These are phyloP conservation scores for Parvularia atlantis DNA, from an alignment of 78 protist genomes.

Conservation along the genomic window DNA sequence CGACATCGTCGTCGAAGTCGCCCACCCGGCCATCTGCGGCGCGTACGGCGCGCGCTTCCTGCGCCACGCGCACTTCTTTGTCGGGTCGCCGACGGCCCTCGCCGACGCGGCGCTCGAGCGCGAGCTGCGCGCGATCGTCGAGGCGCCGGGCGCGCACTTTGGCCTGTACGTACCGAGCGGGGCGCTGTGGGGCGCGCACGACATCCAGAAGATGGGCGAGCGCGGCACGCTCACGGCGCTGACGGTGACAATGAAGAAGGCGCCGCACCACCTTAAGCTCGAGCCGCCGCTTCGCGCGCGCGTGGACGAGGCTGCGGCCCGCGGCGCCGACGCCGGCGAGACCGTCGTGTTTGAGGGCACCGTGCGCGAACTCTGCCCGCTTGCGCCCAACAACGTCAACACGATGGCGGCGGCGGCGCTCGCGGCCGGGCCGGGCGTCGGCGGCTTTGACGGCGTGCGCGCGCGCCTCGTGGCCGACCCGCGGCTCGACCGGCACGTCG, in stretches of 20 bases:
- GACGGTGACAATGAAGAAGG: slow-evolving; percentile 36
- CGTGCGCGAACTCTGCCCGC: slow-evolving; percentile 36
- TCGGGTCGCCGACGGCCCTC: slow-evolving; percentile 40
- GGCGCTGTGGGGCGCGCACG: slow-evolving; percentile 47
- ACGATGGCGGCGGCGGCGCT: slow-evolving; percentile 46
- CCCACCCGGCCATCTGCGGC: slow-evolving; percentile 17
- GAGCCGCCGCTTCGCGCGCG: neutral
- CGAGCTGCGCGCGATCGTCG: neutral
- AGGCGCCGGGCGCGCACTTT: neutral
- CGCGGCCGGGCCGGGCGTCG: neutral
- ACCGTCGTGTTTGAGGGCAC: slow-evolving; percentile 20
- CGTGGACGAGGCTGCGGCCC: neutral
- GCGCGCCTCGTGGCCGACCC: slow-evolving; percentile 22
- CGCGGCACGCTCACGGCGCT: slow-evolving; percentile 14
- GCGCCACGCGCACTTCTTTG: neutral
- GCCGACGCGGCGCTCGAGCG: neutral
- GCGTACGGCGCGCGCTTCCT: slow-evolving; percentile 14
- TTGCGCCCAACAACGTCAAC: slow-evolving; percentile 48
- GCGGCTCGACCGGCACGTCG: slow-evolving; percentile 13
- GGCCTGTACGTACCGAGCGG: slow-evolving; percentile 34
- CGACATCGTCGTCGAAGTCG: slow-evolving; percentile 37
- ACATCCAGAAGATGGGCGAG: slow-evolving; percentile 36
- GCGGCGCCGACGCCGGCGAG: slow-evolving; percentile 2
- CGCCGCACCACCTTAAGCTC: slow-evolving; percentile 9
- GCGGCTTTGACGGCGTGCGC: slow-evolving; percentile 27